These are phyloP conservation scores for Gigaspora rosea DNA, from an alignment of 192 early-diverging fungal species.

Conservation along the genomic window DNA sequence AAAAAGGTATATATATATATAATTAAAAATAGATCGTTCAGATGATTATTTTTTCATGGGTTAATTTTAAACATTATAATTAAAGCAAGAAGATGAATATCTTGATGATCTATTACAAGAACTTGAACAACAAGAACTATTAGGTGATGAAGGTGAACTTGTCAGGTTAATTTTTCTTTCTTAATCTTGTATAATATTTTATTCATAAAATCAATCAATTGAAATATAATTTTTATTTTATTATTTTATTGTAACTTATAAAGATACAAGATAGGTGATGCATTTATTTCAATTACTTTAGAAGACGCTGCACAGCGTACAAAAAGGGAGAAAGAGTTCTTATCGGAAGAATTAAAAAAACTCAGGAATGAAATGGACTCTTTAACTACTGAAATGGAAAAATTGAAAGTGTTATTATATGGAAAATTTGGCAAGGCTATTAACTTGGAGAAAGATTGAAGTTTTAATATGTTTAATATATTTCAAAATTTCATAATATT, in stretches of 20 bases:
- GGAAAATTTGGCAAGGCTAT: conserved; percentile 93
- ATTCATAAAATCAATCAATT: not conserved
- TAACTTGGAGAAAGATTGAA: conserved; percentile 87
- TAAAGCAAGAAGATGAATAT: conserved; percentile 79
- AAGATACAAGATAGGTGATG: conserved; percentile 86
- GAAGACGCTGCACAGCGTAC: conserved; percentile 74
- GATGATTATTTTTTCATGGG: not conserved
- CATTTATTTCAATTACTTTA: conserved; percentile 78
- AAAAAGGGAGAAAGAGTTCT: not conserved
- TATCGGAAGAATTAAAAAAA: conserved; percentile 9
- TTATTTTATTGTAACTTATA: not conserved
- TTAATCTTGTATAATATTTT: not conserved
- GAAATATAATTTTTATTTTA: conserved; percentile 2
- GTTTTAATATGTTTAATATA: not conserved
- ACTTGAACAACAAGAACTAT: conserved; percentile 88
- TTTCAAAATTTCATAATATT: not conserved
- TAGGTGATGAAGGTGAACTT: conserved; percentile 83
- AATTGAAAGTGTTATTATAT: conserved; percentile 84
- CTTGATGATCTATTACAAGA: conserved; percentile 92
- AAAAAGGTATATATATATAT: conserved; percentile 79
- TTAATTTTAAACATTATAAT: not conserved
- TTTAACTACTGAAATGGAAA: conserved; percentile 8
- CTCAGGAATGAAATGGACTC: not conserved
- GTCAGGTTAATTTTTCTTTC: not conserved
- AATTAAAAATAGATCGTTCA: not conserved